Evolutionary conservation across 2,329 filamentous ascomycete species (phyloP).

Genomic region (Raffaelea arxii): DNA sequence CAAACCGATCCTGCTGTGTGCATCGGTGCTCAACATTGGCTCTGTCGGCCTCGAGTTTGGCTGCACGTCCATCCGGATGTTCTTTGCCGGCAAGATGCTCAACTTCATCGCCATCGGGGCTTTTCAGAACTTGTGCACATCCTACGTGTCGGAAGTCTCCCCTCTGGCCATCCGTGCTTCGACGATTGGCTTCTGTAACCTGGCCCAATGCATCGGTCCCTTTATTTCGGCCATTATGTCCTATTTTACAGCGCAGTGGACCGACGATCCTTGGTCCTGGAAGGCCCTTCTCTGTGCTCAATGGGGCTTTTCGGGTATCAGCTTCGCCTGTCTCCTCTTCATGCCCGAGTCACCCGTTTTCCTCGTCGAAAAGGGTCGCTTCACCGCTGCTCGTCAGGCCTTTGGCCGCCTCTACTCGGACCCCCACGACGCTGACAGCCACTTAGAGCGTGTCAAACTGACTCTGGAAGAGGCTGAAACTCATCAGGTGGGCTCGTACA

Average conservation of each 20-base stretch:
- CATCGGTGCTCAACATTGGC: neutral
- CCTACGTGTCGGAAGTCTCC: conserved; percentile 7
- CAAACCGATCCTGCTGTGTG: neutral
- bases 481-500: conserved; percentile 14
- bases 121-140: conserved; percentile 6
- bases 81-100: conserved; percentile 8
- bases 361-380: conserved; percentile 2
- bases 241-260: conserved; percentile 12
- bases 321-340: conserved; percentile 33
- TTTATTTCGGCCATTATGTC: conserved; percentile 15
- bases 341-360: conserved; percentile 12
- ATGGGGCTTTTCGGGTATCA: conserved; percentile 36
- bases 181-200: conserved; percentile 4
- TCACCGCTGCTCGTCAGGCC: conserved; percentile 21
- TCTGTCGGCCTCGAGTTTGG: conserved; percentile 5
- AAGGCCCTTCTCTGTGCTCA: conserved; percentile 36
- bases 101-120: conserved; percentile 5
- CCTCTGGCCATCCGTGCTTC: conserved; percentile 9
- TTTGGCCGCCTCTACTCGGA: conserved; percentile 2
- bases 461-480: conserved; percentile 45
- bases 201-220: conserved; percentile 10
- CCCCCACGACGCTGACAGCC: conserved; percentile 2
- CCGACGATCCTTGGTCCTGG: conserved; percentile 38
- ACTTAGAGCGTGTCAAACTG: conserved; percentile 35
- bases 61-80: conserved; percentile 5